Base-by-base conservation (phyloP, 768 basidiomycete species). In the Mycena polygramma region DNA sequence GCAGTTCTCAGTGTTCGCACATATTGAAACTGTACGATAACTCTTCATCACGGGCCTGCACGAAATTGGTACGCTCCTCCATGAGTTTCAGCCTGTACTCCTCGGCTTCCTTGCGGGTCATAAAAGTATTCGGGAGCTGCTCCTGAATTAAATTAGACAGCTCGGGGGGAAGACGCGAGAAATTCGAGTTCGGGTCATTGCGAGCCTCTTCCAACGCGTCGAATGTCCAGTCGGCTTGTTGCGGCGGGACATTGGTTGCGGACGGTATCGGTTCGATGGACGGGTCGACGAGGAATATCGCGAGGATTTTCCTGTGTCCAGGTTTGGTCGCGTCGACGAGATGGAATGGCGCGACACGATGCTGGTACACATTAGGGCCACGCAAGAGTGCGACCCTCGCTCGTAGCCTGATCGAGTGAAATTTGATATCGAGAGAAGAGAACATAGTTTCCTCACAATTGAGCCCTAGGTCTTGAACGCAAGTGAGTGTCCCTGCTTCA, bases 361-460 rank as follows among this genome's bases (percentile, higher is more conserved):
- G 81, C 57, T 83, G 82, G 66, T 79, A 81, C 6, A 79, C 63
- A 71, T 83, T 83, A n/a, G n/a, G 82, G 82, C 71, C 83, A 53
- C 14, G 14, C 26, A 24, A 53, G 52, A 17, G 43, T 41, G 19
- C 58, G 58, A 35, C 58, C 58, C 5, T 24, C 43, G 1, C 26
- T 51, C 10, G 60, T 62, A 19, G 37, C 48, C 60, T 62, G 24
- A 43, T 43, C 41, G 17, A n/a, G n/a, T n/a, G n/a, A n/a, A n/a
- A n/a, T n/a, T n/a, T n/a, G n/a, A n/a, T n/a, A n/a, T n/a, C n/a
- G n/a, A n/a, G n/a, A n/a, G n/a, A n/a, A n/a, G n/a, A n/a, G n/a
- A n/a, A n/a, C n/a, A n/a, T 13, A 43, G 17, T 17, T 17, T 17
- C 41, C 58, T 36, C 52, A 71, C 66, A 11, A 83, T 76, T 6